Percentiles rank a stretch among this genome's conserved stretches.
phyloP scores from a whole-genome alignment of 23 red algal genomes.

The Gracilaria vermiculophylla region DNA sequence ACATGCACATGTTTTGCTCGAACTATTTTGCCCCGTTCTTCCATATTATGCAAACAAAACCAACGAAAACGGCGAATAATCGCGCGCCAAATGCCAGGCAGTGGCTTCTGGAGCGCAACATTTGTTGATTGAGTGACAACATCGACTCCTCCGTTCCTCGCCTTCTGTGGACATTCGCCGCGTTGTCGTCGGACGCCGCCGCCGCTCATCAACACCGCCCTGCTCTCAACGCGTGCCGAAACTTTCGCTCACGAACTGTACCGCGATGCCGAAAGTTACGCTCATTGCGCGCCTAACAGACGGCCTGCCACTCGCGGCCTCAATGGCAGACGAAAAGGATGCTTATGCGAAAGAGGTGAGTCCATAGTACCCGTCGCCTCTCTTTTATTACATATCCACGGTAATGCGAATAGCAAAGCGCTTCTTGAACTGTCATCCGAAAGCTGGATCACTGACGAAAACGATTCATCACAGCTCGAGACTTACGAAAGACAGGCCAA shows the following conservation, averaged over 20 bases:
- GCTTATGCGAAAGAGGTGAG: conserved; percentile 86
- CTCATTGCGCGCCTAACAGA: conserved; percentile 86
- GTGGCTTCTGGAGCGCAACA: background rate
- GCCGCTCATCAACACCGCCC: background rate
- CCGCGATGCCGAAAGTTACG: conserved; percentile 90
- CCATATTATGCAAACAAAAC: background rate
- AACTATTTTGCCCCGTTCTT: no score
- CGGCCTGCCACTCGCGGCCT: conserved; percentile 86
- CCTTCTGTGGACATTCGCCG: no score
- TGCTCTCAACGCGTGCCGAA: background rate
- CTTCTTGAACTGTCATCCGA: no score
- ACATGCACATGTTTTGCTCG: no score
- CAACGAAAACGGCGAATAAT: background rate
- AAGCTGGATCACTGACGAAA: background rate
- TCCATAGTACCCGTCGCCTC: background rate
- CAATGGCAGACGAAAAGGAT: conserved; percentile 93
- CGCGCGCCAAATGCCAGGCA: background rate
- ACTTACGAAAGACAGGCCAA: conserved; percentile 86
- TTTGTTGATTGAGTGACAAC: conserved; percentile 2
- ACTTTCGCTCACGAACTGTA: background rate
- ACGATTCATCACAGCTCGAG: conserved; percentile 34
- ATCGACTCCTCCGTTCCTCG: background rate
- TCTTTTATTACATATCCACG: background rate
- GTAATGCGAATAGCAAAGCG: background rate
- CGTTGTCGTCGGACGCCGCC: background rate